phyloP scores from a whole-genome alignment of 768 basidiomycete genomes.

The Leccinum fibrillosum region DNA sequence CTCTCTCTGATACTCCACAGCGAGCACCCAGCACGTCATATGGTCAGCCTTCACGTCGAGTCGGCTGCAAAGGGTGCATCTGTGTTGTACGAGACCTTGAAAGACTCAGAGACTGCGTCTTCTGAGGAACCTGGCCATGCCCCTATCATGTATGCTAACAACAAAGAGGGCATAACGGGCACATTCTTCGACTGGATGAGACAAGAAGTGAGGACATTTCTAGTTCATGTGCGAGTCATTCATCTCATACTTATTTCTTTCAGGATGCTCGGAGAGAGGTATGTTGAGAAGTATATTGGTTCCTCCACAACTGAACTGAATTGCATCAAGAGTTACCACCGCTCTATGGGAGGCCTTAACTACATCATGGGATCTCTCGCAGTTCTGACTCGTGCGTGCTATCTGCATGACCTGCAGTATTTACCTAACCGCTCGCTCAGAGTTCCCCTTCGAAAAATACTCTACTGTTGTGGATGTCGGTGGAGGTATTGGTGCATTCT shows the following conservation, averaged over 20 bases:
- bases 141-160: slow-evolving; percentile 19
- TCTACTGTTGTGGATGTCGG: slow-evolving; percentile 34
- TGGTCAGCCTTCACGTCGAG: slow-evolving; percentile 20
- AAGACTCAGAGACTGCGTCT: slow-evolving; percentile 17
- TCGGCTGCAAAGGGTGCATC: slow-evolving; percentile 13
- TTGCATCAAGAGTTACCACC: slow-evolving; percentile 18
- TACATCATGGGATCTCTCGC: slow-evolving; percentile 25
- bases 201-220: slow-evolving; percentile 14
- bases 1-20: slow-evolving; percentile 29
- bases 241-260: background rate
- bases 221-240: background rate
- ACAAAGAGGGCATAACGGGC: slow-evolving; percentile 17
- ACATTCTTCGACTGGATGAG: slow-evolving; percentile 26
- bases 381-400: slow-evolving; percentile 18
- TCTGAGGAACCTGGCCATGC: slow-evolving; percentile 22
- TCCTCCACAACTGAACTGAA: background rate
- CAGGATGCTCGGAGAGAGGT: slow-evolving; percentile 24
- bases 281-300: background rate
- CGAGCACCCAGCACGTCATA: slow-evolving; percentile 20
- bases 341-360: slow-evolving; percentile 23
- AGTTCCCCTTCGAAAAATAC: slow-evolving; percentile 30
- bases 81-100: slow-evolving; percentile 27
- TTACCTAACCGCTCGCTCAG: slow-evolving; percentile 12
- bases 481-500: slow-evolving; percentile 32
- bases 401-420: background rate